phyloP scores from a whole-genome alignment of 441 rosid species.

The Gossypium armourianum region DNA sequence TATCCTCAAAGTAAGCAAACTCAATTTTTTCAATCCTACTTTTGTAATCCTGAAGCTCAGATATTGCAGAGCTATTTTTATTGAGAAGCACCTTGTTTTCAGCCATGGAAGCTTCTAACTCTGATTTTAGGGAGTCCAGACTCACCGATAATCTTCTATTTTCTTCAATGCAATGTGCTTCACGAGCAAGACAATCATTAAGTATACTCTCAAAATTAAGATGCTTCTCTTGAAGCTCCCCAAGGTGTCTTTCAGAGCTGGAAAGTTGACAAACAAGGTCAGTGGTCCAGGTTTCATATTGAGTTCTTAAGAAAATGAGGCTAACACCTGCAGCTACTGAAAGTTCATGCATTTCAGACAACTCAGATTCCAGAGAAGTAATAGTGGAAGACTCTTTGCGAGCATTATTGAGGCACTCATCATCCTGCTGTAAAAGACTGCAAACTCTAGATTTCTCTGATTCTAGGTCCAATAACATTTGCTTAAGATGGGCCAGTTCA shows the following conservation, averaged over 20 bases:
- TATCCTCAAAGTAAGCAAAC: constrained; percentile 25
- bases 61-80: constrained; percentile 23
- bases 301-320: constrained; percentile 40
- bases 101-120: constrained; percentile 46
- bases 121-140: constrained; percentile 44
- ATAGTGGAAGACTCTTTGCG: constrained; percentile 32
- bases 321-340: constrained; percentile 49
- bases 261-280: constrained; percentile 43
- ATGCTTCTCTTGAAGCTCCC: constrained; percentile 47
- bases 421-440: constrained; percentile 34
- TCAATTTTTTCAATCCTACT: constrained; percentile 26
- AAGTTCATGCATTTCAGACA: constrained; percentile 49
- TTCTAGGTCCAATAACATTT: constrained; percentile 48
- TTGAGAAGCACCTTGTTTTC: constrained; percentile 41
- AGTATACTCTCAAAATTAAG: constrained; percentile 39
- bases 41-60: constrained; percentile 44
- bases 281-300: constrained; percentile 36
- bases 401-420: constrained; percentile 37
- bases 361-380: constrained; percentile 46
- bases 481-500: constrained; percentile 50
- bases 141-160: constrained; percentile 37
- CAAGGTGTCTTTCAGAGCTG: constrained; percentile 31
- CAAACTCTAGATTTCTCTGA: constrained; percentile 44
- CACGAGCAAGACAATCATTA: constrained; percentile 43
- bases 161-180: constrained; percentile 47